phyloP scores from a whole-genome alignment of 345 rosid genomes.

The Syzygium jambos region DNA sequence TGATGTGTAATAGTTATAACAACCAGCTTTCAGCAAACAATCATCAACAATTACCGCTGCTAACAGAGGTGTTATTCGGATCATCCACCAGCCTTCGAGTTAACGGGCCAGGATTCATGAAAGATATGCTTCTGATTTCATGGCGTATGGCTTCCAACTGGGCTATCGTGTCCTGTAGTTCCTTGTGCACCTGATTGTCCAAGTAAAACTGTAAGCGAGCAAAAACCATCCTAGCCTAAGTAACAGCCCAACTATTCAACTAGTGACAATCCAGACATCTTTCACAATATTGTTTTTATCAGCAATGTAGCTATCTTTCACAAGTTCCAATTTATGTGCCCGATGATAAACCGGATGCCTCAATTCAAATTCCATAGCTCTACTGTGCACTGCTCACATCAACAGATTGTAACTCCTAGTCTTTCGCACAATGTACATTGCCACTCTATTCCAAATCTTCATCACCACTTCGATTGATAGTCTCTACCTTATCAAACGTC shows the following conservation, averaged over 20 bases:
- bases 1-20: not conserved
- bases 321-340: not conserved
- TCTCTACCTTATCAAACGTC: not conserved
- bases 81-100: slow-evolving; percentile 55
- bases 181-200: slow-evolving; percentile 64
- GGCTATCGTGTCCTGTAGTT: slow-evolving; percentile 77
- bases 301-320: not conserved
- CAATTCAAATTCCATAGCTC: not conserved
- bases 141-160: slow-evolving; percentile 83
- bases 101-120: slow-evolving; percentile 61
- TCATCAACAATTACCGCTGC: slow-evolving; percentile 22
- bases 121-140: slow-evolving; percentile 63
- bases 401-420: not conserved
- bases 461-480: not conserved
- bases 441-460: not conserved
- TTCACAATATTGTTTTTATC: not conserved
- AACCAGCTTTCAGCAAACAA: not conserved
- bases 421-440: not conserved
- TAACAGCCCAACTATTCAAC: not conserved
- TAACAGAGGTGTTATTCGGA: slow-evolving; percentile 16
- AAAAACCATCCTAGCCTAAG: not conserved
- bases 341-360: not conserved
- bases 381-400: not conserved
- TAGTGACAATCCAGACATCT: not conserved
- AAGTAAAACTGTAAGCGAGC: not conserved